Evolutionary conservation across 108 stramenopile genomes (phyloP).

Genomic region (Cyclotella distinguenda): DNA sequence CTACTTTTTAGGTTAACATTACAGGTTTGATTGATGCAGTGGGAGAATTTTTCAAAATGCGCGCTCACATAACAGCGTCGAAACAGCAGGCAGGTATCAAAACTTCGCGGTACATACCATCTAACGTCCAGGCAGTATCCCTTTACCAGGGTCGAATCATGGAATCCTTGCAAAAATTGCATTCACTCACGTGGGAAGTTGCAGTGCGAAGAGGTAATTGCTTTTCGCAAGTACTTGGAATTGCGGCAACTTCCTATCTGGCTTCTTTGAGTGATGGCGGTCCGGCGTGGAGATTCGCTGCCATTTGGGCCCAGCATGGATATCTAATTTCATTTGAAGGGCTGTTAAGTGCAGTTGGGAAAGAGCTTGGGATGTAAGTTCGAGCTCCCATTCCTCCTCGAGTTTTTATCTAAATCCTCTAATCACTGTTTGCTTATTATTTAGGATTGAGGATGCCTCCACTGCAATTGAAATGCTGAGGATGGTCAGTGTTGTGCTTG

Average conservation of each 20-base stretch:
- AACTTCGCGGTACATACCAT: slow-evolving; percentile 60
- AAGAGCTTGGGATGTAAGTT: slow-evolving; percentile 69
- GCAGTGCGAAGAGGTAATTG: slow-evolving; percentile 77
- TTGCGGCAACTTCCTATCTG: slow-evolving; percentile 76
- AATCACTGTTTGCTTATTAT: not conserved
- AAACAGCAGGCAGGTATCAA: slow-evolving; percentile 52
- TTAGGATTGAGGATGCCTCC: slow-evolving; percentile 62
- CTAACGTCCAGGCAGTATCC: slow-evolving; percentile 33
- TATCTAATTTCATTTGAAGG: slow-evolving; percentile 88
- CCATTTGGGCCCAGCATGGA: slow-evolving; percentile 75
- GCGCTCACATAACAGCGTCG: slow-evolving; percentile 27
- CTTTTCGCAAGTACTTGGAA: slow-evolving; percentile 82
- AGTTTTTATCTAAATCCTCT: not conserved
- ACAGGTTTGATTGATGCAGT: slow-evolving; percentile 45
- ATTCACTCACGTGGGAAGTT: slow-evolving; percentile 78
- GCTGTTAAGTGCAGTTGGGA: slow-evolving; percentile 81
- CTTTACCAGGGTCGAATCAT: slow-evolving; percentile 54
- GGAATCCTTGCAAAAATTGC: slow-evolving; percentile 66
- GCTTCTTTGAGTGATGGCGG: slow-evolving; percentile 74
- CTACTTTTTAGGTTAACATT: not conserved
- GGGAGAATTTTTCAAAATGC: slow-evolving; percentile 52
- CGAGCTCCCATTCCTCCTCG: not conserved
- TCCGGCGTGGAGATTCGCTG: slow-evolving; percentile 49
- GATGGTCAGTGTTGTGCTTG: slow-evolving; percentile 65
- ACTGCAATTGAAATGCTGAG: slow-evolving; percentile 83